These are phyloP conservation scores for Leucocoprinus gongylophorus DNA, from an alignment of 1,284 basidiomycete species.

Conservation along the genomic window DNA sequence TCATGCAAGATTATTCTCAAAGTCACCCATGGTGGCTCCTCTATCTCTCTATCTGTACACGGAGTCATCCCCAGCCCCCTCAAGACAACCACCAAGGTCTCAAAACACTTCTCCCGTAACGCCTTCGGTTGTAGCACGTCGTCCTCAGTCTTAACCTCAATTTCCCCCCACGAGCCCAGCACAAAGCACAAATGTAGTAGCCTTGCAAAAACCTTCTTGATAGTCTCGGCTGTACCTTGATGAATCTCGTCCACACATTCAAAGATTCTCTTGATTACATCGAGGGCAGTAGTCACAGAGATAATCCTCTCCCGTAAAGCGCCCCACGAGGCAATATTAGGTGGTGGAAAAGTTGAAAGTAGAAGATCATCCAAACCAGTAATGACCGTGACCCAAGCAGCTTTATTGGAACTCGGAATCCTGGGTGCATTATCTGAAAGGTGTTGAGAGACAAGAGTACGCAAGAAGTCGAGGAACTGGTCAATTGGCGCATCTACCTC, in stretches of 20 bases:
- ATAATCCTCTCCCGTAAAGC: constrained; percentile 50
- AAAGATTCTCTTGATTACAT: constrained; percentile 44
- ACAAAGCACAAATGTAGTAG: constrained; percentile 47
- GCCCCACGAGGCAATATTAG: constrained; percentile 40
- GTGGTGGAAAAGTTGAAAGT: constrained; percentile 43
- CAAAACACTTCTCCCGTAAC: constrained; percentile 25
- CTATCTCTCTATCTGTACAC: constrained; percentile 23
- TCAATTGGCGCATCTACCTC: constrained; percentile 34
- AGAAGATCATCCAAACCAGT: constrained; percentile 45
- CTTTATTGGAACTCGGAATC: constrained; percentile 27
- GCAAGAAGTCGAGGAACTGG: constrained; percentile 40
- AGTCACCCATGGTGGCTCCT: constrained; percentile 37
- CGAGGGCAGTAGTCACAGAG: constrained; percentile 46
- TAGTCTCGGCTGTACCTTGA: constrained; percentile 35
- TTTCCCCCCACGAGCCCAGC: constrained; percentile 52
- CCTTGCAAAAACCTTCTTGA: constrained; percentile 42
- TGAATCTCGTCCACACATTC: constrained; percentile 46
- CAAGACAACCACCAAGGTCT: constrained; percentile 25
- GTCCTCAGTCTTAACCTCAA: constrained; percentile 26
- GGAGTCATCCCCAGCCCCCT: constrained; percentile 32
- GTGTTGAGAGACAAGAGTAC: constrained; percentile 33
- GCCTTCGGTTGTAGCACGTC: constrained; percentile 21
- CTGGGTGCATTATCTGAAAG: constrained; percentile 23
- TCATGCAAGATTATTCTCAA: constrained; percentile 40
- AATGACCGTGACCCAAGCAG: constrained; percentile 39